Evolutionary conservation across 2,329 filamentous ascomycete species (phyloP).

Genomic region (Talaromyces sp.): DNA sequence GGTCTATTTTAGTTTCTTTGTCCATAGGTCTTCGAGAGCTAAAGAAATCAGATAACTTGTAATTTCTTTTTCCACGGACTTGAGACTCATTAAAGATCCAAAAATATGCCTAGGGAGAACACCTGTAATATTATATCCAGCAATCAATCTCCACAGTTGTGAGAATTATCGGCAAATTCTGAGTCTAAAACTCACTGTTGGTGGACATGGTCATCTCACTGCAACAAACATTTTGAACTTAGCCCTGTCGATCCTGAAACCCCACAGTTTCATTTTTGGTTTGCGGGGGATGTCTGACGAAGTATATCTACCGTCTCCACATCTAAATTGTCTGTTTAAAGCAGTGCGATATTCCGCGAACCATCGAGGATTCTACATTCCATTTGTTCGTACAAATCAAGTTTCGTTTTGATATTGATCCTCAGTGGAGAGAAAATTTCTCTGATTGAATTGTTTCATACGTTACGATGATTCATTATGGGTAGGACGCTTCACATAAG

Average conservation of each 20-base stretch:
- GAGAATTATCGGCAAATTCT: neutral
- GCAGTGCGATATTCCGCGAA: slow-evolving; percentile 7
- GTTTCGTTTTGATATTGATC: neutral
- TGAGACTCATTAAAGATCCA: too few relatives aligned
- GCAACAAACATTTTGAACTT: neutral
- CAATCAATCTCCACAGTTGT: neutral
- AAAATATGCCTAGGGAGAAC: too few relatives aligned
- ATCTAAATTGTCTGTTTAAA: neutral
- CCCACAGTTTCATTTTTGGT: neutral
- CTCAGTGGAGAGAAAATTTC: neutral
- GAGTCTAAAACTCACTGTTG: neutral
- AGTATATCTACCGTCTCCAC: neutral
- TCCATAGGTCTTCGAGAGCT: too few relatives aligned
- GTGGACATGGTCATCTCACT: neutral
- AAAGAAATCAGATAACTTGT: too few relatives aligned
- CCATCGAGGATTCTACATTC: neutral
- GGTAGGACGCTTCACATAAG: neutral
- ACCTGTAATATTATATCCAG: too few relatives aligned
- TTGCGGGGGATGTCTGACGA: neutral
- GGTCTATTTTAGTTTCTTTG: too few relatives aligned
- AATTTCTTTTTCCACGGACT: too few relatives aligned
- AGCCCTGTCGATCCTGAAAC: neutral
- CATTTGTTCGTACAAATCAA: slow-evolving; percentile 2
- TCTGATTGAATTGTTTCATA: neutral
- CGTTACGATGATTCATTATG: neutral